These are phyloP conservation scores for Solanum sitiens DNA, from an alignment of 257 asterid genomes.

Conservation along the genomic window DNA sequence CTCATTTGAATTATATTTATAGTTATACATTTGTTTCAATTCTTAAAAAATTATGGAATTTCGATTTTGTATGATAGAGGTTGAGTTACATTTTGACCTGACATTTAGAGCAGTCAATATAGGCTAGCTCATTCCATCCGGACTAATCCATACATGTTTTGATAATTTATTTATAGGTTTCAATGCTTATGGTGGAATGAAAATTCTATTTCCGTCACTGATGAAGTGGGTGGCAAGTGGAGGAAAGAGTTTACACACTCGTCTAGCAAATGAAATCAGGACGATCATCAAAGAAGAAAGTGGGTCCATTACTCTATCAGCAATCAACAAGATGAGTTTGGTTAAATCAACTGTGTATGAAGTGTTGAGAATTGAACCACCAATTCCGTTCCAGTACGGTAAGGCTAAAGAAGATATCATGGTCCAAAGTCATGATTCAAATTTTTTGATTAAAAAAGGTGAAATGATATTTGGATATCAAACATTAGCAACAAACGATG, in stretches of 20 bases:
- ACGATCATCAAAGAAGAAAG: conserved; percentile 27
- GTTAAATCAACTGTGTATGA: conserved; percentile 65
- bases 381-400: conserved; percentile 68
- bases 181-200: conserved; percentile 91
- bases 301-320: conserved; percentile 27
- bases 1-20: too few species aligned
- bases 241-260: conserved; percentile 47
- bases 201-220: conserved; percentile 37
- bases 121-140: too few species aligned
- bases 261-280: conserved; percentile 49
- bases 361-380: conserved; percentile 52
- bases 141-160: too few species aligned
- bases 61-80: too few species aligned
- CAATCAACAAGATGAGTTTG: conserved; percentile 36
- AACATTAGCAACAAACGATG: conserved; percentile 60
- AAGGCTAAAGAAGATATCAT: conserved; percentile 44
- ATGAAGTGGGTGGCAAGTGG: conserved; percentile 54
- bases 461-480: conserved; percentile 76
- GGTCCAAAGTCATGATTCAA: conserved; percentile 42
- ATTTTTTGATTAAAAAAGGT: conserved; percentile 50
- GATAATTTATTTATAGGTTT: conserved; percentile 8
- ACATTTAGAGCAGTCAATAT: too few species aligned
- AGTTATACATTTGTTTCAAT: too few species aligned
- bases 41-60: too few species aligned
- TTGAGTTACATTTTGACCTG: too few species aligned